Base-by-base conservation (phyloP, 257 asterid genomes). In the Linderniella brevidens region DNA sequence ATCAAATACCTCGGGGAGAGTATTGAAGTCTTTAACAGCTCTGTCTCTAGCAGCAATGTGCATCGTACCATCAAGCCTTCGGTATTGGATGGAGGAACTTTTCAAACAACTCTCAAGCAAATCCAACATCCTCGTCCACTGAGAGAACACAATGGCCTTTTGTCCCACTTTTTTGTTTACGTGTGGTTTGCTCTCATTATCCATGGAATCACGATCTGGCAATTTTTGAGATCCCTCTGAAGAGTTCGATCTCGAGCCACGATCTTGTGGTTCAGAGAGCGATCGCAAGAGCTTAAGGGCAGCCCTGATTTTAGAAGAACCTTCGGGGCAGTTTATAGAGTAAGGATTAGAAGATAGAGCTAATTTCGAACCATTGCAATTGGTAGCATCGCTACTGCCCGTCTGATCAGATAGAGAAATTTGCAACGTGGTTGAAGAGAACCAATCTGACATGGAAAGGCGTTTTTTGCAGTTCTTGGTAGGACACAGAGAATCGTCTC, bases 101-200 rank as follows among this genome's bases (percentile, higher is more conserved):
- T 77, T 90, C 45, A 90, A 64, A 64, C 85, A 66, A 55, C 66
- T 72, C 73, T 90, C 99, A 50, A 90, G 93, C 71, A 90, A 68
- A 74, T 85, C 94, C 61, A 90, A 65, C 99, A 90, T 90, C 79
- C 94, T 74, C 0, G 99, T 90, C 99, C 99, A 90, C 74, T 85
- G 96, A 20, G 99, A 90, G 72, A 90, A 90, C 55, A 90, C 94
- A 46, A 90, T 82, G 19, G 94, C 92, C 67, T 90, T 90, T 76
- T 81, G 83, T 60, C 94, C 85, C 59, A 45, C 64, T 14, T 50
- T 67, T 45, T 64, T 42, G 19, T 45, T 58, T 55, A 47, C 41
- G 45, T 58, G 61, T 17, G 58, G 46, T 19, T 29, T 62, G 29
- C 35, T 62, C 55, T 50, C 49, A 13, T 43, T 57, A 17, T 48